phyloP scores from a whole-genome alignment of 1,284 basidiomycete species.

The Marasmius oreades region DNA sequence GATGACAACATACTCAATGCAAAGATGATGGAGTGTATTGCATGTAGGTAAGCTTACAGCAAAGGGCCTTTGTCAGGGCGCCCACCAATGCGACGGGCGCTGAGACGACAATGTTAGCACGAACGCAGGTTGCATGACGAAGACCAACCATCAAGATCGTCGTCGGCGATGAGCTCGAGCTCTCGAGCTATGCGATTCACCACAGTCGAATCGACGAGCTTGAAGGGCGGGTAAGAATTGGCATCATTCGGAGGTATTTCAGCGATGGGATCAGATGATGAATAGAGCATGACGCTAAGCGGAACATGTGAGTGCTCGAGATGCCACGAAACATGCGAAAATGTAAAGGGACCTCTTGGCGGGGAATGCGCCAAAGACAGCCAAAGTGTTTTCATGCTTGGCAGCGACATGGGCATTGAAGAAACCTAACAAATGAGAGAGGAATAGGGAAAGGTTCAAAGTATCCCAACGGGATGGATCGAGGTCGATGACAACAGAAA shows the following conservation, averaged over 20 bases:
- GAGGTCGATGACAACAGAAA: conserved; percentile 77
- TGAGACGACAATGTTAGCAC: conserved; percentile 20
- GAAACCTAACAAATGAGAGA: conserved; percentile 84
- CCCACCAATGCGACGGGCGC: conserved; percentile 77
- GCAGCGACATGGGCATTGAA: conserved; percentile 91
- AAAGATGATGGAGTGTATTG: background rate
- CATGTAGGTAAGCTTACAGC: conserved; percentile 55
- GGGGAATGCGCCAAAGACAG: conserved; percentile 87
- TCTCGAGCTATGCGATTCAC: conserved; percentile 61
- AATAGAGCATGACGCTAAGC: conserved; percentile 69
- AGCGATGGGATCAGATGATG: conserved; percentile 52
- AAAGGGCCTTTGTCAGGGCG: conserved; percentile 85
- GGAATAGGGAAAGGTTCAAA: conserved; percentile 62
- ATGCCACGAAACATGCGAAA: conserved; percentile 4
- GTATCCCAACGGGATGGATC: conserved; percentile 82
- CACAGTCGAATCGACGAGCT: conserved; percentile 66
- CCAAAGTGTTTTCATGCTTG: conserved; percentile 88
- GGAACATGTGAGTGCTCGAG: background rate
- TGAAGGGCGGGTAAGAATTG: conserved; percentile 84
- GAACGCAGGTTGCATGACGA: conserved; percentile 1
- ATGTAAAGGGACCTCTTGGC: conserved; percentile 58
- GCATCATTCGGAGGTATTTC: conserved; percentile 50
- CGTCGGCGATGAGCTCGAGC: conserved; percentile 47
- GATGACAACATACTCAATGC: background rate
- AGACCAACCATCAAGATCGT: conserved; percentile 47